Conservation (phyloP, 2,329 filamentous ascomycete genomes). For the Neonectria sp. region DNA sequence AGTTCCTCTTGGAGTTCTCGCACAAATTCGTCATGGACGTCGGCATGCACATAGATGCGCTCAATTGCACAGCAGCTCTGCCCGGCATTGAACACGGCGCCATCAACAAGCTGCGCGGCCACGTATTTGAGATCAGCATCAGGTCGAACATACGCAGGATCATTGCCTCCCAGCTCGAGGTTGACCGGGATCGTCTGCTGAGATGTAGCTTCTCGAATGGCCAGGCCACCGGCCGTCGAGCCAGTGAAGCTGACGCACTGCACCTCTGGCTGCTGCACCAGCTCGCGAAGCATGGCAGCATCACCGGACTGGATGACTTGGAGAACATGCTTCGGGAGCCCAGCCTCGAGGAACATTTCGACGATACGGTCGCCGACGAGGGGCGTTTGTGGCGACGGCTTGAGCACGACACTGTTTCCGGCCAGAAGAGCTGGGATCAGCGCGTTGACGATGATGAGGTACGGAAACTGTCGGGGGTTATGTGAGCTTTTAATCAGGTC, state of each 20-base stretch:
- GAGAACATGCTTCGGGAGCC: conserved; percentile 84
- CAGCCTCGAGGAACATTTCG: conserved; percentile 82
- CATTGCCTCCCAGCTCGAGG: conserved; percentile 92
- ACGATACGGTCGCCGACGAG: conserved; percentile 88
- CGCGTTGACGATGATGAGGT: conserved; percentile 92
- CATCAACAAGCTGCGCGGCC: conserved; percentile 93
- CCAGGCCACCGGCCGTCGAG: conserved; percentile 87
- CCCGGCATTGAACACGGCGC: conserved; percentile 95
- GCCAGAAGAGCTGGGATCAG: conserved; percentile 88
- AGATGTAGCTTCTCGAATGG: conserved; percentile 85
- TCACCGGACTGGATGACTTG: conserved; percentile 94
- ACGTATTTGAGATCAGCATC: conserved; percentile 92
- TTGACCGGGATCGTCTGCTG: conserved; percentile 87
- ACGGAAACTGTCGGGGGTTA: conserved; percentile 79
- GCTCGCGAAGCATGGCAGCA: conserved; percentile 78
- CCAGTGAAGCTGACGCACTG: conserved; percentile 92
- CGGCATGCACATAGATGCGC: conserved; percentile 88
- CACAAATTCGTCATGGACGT: conserved; percentile 86
- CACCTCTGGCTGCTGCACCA: conserved; percentile 82
- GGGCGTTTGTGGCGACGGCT: conserved; percentile 93
- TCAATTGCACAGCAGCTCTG: conserved; percentile 96
- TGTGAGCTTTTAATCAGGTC: neutral
- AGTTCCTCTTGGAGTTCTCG: conserved; percentile 84
- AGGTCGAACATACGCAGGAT: conserved; percentile 87
- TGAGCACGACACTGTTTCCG: conserved; percentile 91